Evolutionary conservation across 75 land plant genomes (phyloP).

Genomic region (Pinus taeda): DNA sequence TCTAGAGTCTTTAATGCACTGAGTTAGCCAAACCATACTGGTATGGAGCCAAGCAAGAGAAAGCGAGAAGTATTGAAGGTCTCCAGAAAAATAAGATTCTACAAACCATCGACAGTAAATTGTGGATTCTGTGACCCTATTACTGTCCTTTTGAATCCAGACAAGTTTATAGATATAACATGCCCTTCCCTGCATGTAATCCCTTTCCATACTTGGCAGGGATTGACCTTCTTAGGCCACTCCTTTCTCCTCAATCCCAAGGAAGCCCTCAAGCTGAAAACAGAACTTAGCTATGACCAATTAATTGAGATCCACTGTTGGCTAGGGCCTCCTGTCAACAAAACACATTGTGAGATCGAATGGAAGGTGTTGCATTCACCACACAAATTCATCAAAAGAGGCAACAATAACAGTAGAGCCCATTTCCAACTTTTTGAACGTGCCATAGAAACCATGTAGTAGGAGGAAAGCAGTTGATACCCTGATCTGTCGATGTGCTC

Average conservation of each 20-base stretch:
- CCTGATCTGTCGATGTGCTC: background rate
- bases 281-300: slow-evolving; percentile 24
- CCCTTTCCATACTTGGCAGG: slow-evolving; percentile 76
- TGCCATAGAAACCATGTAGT: slow-evolving; percentile 7
- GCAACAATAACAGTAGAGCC: background rate
- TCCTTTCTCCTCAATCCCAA: slow-evolving; percentile 65
- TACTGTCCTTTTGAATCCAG: slow-evolving; percentile 68
- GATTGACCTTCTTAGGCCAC: slow-evolving; percentile 78
- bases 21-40: slow-evolving; percentile 66
- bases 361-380: too few relatives aligned
- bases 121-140: slow-evolving; percentile 52
- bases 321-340: background rate
- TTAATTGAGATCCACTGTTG: background rate
- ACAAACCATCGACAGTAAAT: slow-evolving; percentile 63
- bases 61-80: slow-evolving; percentile 74
- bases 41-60: slow-evolving; percentile 66
- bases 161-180: slow-evolving; percentile 57
- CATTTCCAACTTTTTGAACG: slow-evolving; percentile 4
- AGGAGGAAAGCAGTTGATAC: background rate
- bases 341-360: too few relatives aligned
- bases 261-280: slow-evolving; percentile 53
- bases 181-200: slow-evolving; percentile 51
- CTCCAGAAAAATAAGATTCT: slow-evolving; percentile 40
- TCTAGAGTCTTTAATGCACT: slow-evolving; percentile 49
- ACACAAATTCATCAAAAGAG: too few relatives aligned